Percentiles rank a stretch among this genome's conserved stretches.
Evolutionary conservation across 2,329 filamentous ascomycete genomes (phyloP).

Genomic region (Aspergillus vadensis): DNA sequence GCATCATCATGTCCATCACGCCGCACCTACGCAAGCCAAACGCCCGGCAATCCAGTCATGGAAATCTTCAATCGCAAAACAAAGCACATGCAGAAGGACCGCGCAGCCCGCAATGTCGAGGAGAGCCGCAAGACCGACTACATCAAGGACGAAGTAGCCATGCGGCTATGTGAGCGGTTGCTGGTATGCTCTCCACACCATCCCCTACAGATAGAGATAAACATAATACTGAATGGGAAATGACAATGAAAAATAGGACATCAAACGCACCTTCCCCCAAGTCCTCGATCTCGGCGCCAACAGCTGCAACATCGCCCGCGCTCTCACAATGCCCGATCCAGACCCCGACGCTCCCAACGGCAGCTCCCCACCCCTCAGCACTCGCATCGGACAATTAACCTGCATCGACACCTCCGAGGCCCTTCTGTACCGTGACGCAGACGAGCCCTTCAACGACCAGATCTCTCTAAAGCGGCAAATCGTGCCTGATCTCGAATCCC

Average conservation of each 20-base stretch:
- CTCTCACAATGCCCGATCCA: slow-evolving; percentile 69
- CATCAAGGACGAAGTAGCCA: slow-evolving; percentile 87
- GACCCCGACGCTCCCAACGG: slow-evolving; percentile 53
- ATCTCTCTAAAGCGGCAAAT: slow-evolving; percentile 74
- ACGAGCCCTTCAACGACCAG: slow-evolving; percentile 66
- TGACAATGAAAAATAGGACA: slow-evolving; percentile 62
- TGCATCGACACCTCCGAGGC: slow-evolving; percentile 79
- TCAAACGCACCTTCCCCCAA: slow-evolving; percentile 81
- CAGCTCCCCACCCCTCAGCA: slow-evolving; percentile 59
- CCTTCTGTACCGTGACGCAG: slow-evolving; percentile 77
- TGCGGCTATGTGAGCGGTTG: slow-evolving; percentile 79
- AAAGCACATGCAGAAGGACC: slow-evolving; percentile 91
- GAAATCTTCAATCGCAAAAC: slow-evolving; percentile 87
- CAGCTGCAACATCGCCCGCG: slow-evolving; percentile 88
- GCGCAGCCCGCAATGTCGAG: slow-evolving; percentile 70
- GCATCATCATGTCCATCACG: slow-evolving; percentile 7
- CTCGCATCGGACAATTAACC: slow-evolving; percentile 71
- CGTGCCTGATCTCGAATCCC: slow-evolving; percentile 64
- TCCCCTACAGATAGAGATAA: not conserved
- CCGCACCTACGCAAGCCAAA: slow-evolving; percentile 73
- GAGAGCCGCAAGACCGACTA: slow-evolving; percentile 83
- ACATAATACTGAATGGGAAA: slow-evolving; percentile 19
- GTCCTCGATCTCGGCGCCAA: slow-evolving; percentile 94
- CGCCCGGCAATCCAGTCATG: slow-evolving; percentile 73
- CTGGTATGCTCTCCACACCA: slow-evolving; percentile 57